Evolutionary conservation across 371 early-diverging fungal species (phyloP), one percentile per base, ranked within the genome.

Genomic region (Lichtheimia hyalospora): DNA sequence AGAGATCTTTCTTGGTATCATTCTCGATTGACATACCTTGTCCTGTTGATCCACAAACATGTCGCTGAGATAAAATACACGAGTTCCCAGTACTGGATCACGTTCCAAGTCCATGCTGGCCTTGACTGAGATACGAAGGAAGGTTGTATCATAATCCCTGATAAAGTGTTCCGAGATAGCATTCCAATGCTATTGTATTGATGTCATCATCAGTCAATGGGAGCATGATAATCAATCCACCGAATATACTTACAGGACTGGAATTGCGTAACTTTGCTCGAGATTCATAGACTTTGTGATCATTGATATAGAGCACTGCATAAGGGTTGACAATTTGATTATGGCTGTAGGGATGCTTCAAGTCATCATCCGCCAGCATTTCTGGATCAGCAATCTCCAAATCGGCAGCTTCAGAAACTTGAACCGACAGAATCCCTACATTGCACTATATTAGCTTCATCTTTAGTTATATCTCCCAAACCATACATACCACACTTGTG

Each of bases 11-110:
- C 41, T 13, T 53, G 12, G 6, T n/a, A 34, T 21, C 27, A 12
- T 57, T 3, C 5, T n/a, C 24, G 8, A 54, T 8, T 34, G 0
- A 5, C 25, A 40, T 53, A 69, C 63, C 59, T 74, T 69, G 50
- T 66, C 68, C 7, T 42, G 49, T 12, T 58, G 60, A 21, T 52
- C 43, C 39, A 52, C 68, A 54, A 74, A 70, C 16, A 66, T 25
- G 13, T 74, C 66, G 3, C 50, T 60, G 6, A 74, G 48, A 41
- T 61, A 63, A 27, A 74, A 49, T 6, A 68, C 63, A 1, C 51
- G 40, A 2, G 68, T 74, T 5, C 74, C 74, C 16, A 74, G 62
- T 7, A 74, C 71, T 13, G 74, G 74, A 52, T 70, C 70, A n/a
- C 64, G 63, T 24, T 74, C 74, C 15, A 74, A 34, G 34, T 74